Percentiles rank a stretch among this genome's conserved stretches.
These are phyloP conservation scores for Coemansia sp. DNA, from an alignment of 192 early-diverging fungal species.

Conservation along the genomic window DNA sequence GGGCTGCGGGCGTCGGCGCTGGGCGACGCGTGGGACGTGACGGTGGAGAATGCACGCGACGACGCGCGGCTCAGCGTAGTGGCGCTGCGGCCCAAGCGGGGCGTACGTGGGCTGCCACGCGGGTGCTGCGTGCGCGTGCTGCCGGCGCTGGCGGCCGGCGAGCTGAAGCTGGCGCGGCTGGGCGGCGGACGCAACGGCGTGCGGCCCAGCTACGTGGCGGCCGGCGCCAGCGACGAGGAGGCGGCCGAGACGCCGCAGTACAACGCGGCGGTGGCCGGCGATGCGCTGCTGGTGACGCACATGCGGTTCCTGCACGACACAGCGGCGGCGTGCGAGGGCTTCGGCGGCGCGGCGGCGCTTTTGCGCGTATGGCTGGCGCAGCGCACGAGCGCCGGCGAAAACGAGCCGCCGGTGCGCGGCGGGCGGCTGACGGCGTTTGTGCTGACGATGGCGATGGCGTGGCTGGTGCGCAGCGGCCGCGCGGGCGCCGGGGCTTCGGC, in stretches of 20 bases:
- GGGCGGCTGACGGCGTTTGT: conserved; percentile 70
- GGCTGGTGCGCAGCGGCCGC: conserved; percentile 63
- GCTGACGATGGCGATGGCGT: conserved; percentile 84
- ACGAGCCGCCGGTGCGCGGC: conserved; percentile 8
- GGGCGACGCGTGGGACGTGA: conserved; percentile 53
- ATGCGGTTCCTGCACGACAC: conserved; percentile 78
- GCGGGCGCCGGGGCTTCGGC: conserved; percentile 46
- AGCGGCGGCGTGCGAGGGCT: conserved; percentile 64
- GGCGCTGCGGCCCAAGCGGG: conserved; percentile 50
- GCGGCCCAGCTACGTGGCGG: conserved; percentile 53
- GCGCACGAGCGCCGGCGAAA: conserved; percentile 51
- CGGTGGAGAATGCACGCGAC: conserved; percentile 55
- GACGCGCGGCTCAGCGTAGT: conserved; percentile 67
- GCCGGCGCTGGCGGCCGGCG: conserved; percentile 62
- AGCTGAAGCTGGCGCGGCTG: conserved; percentile 69
- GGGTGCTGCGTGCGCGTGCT: conserved; percentile 59
- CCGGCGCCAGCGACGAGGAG: conserved; percentile 3
- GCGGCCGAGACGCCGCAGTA: conserved; percentile 79
- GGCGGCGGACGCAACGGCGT: conserved; percentile 81
- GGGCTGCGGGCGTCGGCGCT: conserved; percentile 48
- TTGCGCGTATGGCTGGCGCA: conserved; percentile 86
- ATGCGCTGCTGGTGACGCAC: conserved; percentile 70
- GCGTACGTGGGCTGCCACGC: conserved; percentile 15
- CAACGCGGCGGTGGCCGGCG: conserved; percentile 79
- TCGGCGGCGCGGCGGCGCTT: conserved; percentile 76